Evolutionary conservation across 75 land plant genomes (phyloP), one percentile per base, ranked within the genome.

Genomic region (Selaginella moellendorffii): DNA sequence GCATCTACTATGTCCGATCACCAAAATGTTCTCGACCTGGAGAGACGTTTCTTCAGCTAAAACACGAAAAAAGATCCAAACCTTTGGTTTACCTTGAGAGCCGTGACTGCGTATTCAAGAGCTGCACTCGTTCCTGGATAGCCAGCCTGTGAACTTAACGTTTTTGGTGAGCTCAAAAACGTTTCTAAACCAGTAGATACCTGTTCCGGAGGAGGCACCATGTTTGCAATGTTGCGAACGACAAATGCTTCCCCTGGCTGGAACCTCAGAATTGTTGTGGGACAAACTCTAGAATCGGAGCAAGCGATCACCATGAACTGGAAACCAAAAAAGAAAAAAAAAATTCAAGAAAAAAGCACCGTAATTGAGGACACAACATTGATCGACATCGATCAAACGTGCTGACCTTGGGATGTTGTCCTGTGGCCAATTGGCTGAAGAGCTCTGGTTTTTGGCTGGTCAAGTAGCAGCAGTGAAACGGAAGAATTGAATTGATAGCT

Each of bases 381-480:
- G 28, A 14, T 5, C n/a, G 29, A 62, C 2, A 5, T 5, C 29
- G 29, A 5, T 28, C 9, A 19, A 24, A 27, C 27, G n/a, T 25
- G 18, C 5, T 24, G 51, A 90, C 91, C 97, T 78, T 80, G 31
- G 97, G 97, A 63, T 77, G 77, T 65, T 91, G 97, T 19, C 90
- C 89, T 52, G 83, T 78, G 27, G 79, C 63, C 26, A 91, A 74
- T 46, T 80, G 75, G 52, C 65, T 61, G 69, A 72, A 81, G 56
- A 82, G 61, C 10, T 59, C 78, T 5, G 87, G 79, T 24, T 85
- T 80, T 64, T 76, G 85, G 52, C 97, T 90, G 83, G n/a, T n/a
- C n/a, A n/a, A n/a, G n/a, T n/a, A 25, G 18, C 25, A 20, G 25
- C 28, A 12, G 17, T 26, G 17, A 28, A 52, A 51, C 18, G 1